Evolutionary conservation across 208 protist species (phyloP).

Genomic region (Eutreptiella sp.): DNA sequence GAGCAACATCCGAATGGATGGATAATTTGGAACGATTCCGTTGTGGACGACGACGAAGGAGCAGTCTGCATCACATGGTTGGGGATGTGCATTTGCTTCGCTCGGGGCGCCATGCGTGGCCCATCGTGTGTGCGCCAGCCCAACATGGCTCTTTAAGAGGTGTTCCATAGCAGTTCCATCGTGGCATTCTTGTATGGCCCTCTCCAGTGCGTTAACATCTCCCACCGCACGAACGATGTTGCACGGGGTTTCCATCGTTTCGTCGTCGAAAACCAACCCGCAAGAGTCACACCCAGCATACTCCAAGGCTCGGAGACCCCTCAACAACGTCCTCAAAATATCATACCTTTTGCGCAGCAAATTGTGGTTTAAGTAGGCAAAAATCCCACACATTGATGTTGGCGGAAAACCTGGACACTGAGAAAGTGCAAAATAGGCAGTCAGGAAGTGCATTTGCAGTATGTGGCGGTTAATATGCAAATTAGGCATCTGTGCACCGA

Average conservation of each 20-base stretch:
- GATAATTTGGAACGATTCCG: conserved; percentile 90
- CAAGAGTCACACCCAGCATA: conserved; percentile 91
- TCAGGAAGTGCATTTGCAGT: too few relatives aligned
- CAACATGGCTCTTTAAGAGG: conserved; percentile 38
- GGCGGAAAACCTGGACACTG: too few relatives aligned
- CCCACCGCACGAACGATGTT: conserved; percentile 63
- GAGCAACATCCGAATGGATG: conserved; percentile 61
- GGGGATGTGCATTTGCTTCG: conserved; percentile 84
- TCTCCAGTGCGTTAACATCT: conserved; percentile 51
- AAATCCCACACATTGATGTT: conserved; percentile 86
- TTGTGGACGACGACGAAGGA: conserved; percentile 87
- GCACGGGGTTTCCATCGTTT: conserved; percentile 15
- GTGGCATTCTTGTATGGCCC: too few relatives aligned
- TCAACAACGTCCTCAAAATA: conserved; percentile 58
- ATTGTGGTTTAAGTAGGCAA: conserved; percentile 61
- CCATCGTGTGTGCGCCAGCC: conserved; percentile 94
- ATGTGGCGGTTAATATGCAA: too few relatives aligned
- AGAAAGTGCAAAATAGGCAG: too few relatives aligned
- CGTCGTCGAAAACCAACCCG: conserved; percentile 63
- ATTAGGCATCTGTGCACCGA: too few relatives aligned
- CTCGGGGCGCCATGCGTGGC: conserved; percentile 90
- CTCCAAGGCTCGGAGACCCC: conserved; percentile 76
- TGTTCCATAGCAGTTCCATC: conserved; percentile 2
- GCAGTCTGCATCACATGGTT: conserved; percentile 53
- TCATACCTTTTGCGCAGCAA: conserved; percentile 36